These are phyloP conservation scores for Clitocybe nebularis DNA, from an alignment of 1,284 basidiomycete species.

Conservation along the genomic window DNA sequence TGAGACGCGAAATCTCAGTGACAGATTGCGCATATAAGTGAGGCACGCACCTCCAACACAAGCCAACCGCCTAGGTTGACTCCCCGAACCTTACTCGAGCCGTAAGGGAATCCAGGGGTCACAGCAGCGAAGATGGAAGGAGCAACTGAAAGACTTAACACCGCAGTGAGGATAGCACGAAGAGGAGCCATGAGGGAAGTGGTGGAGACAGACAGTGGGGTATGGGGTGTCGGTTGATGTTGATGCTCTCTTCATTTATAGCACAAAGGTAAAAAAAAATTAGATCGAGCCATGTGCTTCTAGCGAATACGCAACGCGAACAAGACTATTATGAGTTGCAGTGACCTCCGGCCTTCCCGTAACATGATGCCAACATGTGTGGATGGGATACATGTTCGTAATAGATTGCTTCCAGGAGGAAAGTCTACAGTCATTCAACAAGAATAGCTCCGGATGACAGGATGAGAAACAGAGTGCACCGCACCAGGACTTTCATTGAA, in stretches of 20 bases:
- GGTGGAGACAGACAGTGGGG: conserved; percentile 7
- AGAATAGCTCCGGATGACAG: conserved; percentile 4
- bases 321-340: too few species aligned
- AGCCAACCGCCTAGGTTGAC: conserved; percentile 83
- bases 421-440: background rate
- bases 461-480: background rate
- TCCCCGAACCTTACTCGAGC: conserved; percentile 59
- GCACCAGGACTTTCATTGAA: background rate
- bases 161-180: conserved; percentile 12
- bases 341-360: too few species aligned
- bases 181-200: conserved; percentile 15
- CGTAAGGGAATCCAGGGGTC: conserved; percentile 45
- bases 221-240: background rate
- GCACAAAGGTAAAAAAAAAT: conserved; percentile 2
- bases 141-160: conserved; percentile 21
- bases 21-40: background rate
- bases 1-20: conserved; percentile 7
- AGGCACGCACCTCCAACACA: conserved; percentile 59
- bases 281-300: conserved; percentile 11
- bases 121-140: conserved; percentile 28
- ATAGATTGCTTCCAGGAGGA: conserved; percentile 4
- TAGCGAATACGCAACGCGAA: conserved; percentile 7
- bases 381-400: background rate
- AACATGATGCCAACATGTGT: conserved; percentile 2
- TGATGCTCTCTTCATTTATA: conserved; percentile 10